These are phyloP conservation scores for Eucalyptus tenuipes DNA, from an alignment of 345 rosid species.

Conservation along the genomic window DNA sequence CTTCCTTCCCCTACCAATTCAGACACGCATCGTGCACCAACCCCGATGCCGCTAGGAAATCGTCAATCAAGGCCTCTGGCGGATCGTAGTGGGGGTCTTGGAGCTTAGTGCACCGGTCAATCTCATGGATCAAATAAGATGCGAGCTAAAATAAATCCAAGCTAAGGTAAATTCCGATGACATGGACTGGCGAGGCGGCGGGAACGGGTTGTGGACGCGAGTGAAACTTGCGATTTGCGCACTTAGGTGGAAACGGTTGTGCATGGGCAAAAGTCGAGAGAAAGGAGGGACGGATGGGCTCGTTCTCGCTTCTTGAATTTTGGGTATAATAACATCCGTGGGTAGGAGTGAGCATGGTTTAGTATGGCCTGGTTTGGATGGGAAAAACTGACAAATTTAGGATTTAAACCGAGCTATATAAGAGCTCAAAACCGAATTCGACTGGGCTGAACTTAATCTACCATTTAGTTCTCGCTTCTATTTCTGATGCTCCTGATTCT, in stretches of 20 bases:
- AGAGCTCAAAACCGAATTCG: background rate
- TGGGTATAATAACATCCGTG: background rate
- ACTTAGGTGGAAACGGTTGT: background rate
- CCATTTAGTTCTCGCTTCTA: background rate
- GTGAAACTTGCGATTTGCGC: background rate
- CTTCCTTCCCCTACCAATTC: background rate
- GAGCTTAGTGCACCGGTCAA: background rate
- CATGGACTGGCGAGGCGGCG: background rate
- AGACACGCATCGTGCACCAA: background rate
- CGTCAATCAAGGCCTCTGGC: background rate
- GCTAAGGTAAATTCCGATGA: background rate
- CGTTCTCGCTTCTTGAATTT: background rate
- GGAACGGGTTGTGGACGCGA: background rate
- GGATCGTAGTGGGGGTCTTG: background rate
- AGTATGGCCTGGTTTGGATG: background rate
- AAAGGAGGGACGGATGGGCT: background rate
- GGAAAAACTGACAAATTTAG: background rate
- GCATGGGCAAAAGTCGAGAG: background rate
- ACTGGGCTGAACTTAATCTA: background rate
- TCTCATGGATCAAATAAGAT: background rate
- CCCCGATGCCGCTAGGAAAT: background rate
- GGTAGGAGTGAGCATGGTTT: background rate
- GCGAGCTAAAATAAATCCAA: background rate
- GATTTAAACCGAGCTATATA: background rate
- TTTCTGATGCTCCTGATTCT: background rate